Base-by-base conservation (phyloP, 352 stramenopile species). In the Pythium apleroticum region DNA sequence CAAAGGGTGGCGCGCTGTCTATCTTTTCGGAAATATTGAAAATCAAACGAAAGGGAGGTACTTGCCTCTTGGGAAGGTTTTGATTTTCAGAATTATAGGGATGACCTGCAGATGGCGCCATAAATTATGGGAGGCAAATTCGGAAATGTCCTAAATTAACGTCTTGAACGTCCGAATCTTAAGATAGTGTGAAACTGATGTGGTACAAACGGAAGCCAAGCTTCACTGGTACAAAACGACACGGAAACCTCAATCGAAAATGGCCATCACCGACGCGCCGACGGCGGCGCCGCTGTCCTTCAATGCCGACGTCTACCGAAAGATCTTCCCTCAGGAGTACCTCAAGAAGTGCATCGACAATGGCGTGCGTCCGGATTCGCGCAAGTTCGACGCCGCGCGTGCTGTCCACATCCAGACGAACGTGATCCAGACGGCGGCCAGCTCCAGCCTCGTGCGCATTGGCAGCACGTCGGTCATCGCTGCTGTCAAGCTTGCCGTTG, bases 291-390 rank as follows among this genome's bases (percentile, higher is more conserved):
- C 68, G 74, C 71, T 90, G 25, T 76, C 76, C 63, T 90, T 91
- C 71, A 73, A 68, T 30, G 70, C 86, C 1, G 81, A 88, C 57
- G 79, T 91, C 68, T 95, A 89, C 68, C 73, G 74, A 55, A 90
- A 86, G 67, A 70, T 95, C 15, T 93, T 93, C 60, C 80, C 84
- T n/a, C 65, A 66, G 19, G 84, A 88, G 60, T 95, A 91, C 63
- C 72, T 86, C 65, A 65, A 63, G 22, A 84, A 76, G 55, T 95
- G 86, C 53, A 64, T 95, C 24, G 63, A 72, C 3, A 90, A 65
- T 43, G 66, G 76, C 24, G 80, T 92, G 41, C 84, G 86, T 4
- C 72, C 79, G 1, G 86, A 95, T 52, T 75, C 76, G 60, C 81
- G 86, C 43, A 65, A 67, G 14, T 67, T 88, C 14, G 67, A 86